Conservation (phyloP, 2,329 filamentous ascomycete genomes). For the Pyrenophora teres region DNA sequence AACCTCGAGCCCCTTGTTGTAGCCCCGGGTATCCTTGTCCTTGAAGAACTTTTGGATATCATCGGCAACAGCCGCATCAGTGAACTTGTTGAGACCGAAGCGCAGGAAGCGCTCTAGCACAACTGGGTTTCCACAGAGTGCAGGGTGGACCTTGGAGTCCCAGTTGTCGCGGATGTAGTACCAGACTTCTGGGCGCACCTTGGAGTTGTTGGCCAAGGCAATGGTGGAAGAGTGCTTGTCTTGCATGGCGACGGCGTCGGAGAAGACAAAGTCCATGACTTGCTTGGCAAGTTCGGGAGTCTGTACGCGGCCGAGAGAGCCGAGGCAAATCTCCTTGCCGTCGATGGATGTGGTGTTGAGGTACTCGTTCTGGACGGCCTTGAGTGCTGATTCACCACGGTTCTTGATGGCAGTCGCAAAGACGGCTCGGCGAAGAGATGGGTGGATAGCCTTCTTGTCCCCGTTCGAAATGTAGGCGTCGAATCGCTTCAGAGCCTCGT, state of each 20-base stretch:
- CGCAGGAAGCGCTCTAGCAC: conserved; percentile 88
- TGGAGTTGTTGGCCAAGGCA: conserved; percentile 72
- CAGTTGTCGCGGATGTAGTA: conserved; percentile 84
- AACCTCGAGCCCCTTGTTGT: conserved; percentile 83
- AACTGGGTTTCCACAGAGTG: conserved; percentile 79
- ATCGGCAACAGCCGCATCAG: conserved; percentile 68
- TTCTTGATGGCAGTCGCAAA: conserved; percentile 80
- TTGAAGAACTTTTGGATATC: conserved; percentile 87
- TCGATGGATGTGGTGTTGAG: conserved; percentile 81
- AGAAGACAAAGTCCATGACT: conserved; percentile 76
- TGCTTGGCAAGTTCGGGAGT: conserved; percentile 69
- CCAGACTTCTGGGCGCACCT: conserved; percentile 79
- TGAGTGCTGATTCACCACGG: conserved; percentile 70
- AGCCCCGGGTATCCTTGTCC: conserved; percentile 82
- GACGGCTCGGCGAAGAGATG: conserved; percentile 78
- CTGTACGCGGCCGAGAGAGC: conserved; percentile 74
- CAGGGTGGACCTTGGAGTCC: conserved; percentile 67
- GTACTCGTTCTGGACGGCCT: conserved; percentile 84
- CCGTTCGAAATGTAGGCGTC: conserved; percentile 71
- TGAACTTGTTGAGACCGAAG: conserved; percentile 76
- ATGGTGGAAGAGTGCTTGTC: conserved; percentile 85
- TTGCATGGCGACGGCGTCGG: conserved; percentile 79
- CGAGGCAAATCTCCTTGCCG: conserved; percentile 83
- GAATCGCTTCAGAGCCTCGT: conserved; percentile 80
- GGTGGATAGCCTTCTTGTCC: conserved; percentile 73